A percentile compares a stretch with the other conserved stretches of the same genome.
Conservation (phyloP, 2,329 filamentous ascomycete genomes). For the Chaetomiaceae sp. region DNA sequence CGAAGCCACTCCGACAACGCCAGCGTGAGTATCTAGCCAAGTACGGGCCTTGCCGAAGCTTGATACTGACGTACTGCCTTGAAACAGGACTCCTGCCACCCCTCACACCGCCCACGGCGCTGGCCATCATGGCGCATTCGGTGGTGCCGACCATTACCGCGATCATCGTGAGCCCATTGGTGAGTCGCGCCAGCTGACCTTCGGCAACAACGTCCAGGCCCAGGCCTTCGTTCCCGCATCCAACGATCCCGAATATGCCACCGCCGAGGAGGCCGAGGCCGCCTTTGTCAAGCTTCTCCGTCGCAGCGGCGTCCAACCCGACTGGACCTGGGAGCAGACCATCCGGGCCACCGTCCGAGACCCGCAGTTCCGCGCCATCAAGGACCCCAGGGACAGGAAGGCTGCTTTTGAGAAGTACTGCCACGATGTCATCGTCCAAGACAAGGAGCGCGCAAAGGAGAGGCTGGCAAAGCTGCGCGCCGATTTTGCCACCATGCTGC, state of each 20-base stretch:
- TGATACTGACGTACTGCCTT: conserved; percentile 19
- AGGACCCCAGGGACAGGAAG: conserved; percentile 86
- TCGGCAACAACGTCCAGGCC: conserved; percentile 51
- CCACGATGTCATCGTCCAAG: conserved; percentile 81
- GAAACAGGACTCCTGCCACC: conserved; percentile 27
- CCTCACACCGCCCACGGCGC: conserved; percentile 39
- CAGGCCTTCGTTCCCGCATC: conserved; percentile 58
- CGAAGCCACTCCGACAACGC: conserved; percentile 41
- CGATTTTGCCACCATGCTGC: conserved; percentile 95
- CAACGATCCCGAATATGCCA: conserved; percentile 73
- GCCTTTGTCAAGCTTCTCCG: conserved; percentile 89
- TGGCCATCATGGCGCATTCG: conserved; percentile 17
- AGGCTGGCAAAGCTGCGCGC: conserved; percentile 83
- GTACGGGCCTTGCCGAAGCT: not conserved
- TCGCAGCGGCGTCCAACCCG: conserved; percentile 77
- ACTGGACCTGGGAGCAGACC: conserved; percentile 90
- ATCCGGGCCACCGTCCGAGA: conserved; percentile 85
- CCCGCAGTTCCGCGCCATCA: conserved; percentile 86
- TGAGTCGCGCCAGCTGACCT: conserved; percentile 56
- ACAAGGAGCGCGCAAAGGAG: conserved; percentile 92
- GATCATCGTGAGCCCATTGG: conserved; percentile 37
- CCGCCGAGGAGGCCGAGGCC: conserved; percentile 81
- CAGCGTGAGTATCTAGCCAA: conserved; percentile 35
- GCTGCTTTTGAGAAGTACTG: conserved; percentile 93
- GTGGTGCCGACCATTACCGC: conserved; percentile 22